Percentiles rank a stretch among this genome's conserved stretches.
Conservation (phyloP, 306 rosid species). For the Trichosanthes truncata region DNA sequence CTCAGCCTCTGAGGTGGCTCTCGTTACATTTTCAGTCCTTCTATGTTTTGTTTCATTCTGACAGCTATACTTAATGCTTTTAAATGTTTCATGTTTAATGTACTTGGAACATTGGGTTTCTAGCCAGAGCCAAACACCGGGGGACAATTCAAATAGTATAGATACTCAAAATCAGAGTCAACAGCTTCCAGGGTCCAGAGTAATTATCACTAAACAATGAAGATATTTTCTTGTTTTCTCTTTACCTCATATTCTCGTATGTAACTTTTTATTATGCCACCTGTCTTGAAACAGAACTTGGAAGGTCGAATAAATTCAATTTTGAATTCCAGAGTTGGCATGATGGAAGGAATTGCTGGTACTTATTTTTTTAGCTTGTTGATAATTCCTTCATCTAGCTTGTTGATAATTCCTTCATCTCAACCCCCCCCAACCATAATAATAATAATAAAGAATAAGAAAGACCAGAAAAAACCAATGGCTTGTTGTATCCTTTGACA, state of each 20-base stretch:
- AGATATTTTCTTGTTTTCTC: background rate
- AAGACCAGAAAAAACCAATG: background rate
- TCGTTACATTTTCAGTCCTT: background rate
- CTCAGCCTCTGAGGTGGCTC: constrained; percentile 53
- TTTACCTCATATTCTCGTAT: constrained; percentile 2
- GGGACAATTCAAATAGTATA: constrained; percentile 29
- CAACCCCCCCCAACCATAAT: background rate
- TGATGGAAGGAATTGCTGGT: constrained; percentile 10
- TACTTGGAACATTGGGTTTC: constrained; percentile 17
- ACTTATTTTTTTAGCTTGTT: background rate
- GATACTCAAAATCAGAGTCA: constrained; percentile 37
- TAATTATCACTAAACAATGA: constrained; percentile 2
- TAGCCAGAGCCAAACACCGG: constrained; percentile 44
- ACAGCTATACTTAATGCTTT: background rate
- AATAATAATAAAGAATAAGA: too few relatives aligned
- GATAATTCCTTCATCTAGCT: background rate
- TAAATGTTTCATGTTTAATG: constrained; percentile 14
- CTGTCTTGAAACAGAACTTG: constrained; percentile 27
- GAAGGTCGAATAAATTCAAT: constrained; percentile 28
- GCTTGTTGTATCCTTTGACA: background rate
- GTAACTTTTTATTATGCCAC: background rate
- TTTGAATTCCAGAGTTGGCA: constrained; percentile 21
- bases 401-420: background rate
- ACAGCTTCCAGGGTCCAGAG: constrained; percentile 45
- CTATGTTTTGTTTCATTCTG: constrained; percentile 6